Base-by-base conservation (phyloP, 345 rosid species). In the Boechera retrofracta region DNA sequence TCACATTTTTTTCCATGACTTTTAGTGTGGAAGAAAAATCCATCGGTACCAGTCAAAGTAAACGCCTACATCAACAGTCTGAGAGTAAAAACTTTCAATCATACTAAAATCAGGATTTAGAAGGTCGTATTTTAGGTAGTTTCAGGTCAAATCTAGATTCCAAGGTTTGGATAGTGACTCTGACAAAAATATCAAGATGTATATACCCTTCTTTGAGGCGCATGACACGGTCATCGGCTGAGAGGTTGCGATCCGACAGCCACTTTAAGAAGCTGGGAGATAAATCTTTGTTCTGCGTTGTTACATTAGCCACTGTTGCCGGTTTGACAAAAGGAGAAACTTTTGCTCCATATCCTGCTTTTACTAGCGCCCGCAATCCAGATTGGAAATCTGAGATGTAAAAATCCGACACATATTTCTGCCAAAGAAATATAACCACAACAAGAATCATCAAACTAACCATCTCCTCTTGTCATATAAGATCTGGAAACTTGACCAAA, bases 381-480 rank as follows among this genome's bases (percentile, higher is more conserved):
- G 97, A 87, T 65, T 92, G 98, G 70, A 94, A 90, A 82, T 94
- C 98, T 33, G 98, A 94, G 60, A 94, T 77, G 87, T 94, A 94
- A 68, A 94, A 94, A 74, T 94, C 98, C 11, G 95, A 89, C 54
- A 90, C 93, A 32, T 87, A 88, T 70, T 81, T 91, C 98, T 94
- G 92, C 81, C 83, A 81, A 41, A 55, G 47, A 58, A 49, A 64
- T 7, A 73, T 31, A 21, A 26, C 0, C 21, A 55, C 67, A 59
- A 58, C 6, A 61, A 74, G 16, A 64, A 12, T 39, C 71, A 54
- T 42, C 71, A 70, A 49, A 61, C 16, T 47, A 10, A 24, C 35
- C 47, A 71, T 56, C 38, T 16, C n/a, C 3, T 57, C 26, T 24
- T n/a, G 29, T 55, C 65, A 44, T 42, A 6, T 29, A 55, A n/a